phyloP scores from a whole-genome alignment of 2,329 filamentous ascomycete genomes.

The Rhynchosporium agropyri region DNA sequence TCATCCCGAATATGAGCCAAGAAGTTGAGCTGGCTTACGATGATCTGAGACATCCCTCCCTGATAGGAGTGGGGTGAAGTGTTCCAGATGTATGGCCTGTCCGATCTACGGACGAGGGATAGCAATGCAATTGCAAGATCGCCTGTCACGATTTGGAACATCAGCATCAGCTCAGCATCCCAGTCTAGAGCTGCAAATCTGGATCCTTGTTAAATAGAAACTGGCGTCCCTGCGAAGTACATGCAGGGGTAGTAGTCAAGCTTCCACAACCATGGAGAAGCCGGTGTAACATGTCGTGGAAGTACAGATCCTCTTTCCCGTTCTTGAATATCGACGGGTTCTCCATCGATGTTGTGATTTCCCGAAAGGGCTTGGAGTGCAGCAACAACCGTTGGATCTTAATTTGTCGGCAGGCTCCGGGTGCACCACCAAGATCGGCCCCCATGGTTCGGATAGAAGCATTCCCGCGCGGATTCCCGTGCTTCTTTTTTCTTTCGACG shows the following conservation, averaged over 20 bases:
- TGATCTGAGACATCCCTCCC: conserved; percentile 1
- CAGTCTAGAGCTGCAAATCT: not conserved
- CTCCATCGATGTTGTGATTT: not conserved
- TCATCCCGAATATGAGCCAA: too few relatives aligned
- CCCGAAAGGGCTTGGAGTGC: not conserved
- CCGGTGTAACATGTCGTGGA: not conserved
- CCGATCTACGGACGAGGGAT: not conserved
- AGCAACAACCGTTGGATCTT: not conserved
- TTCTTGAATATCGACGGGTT: not conserved
- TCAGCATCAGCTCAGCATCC: not conserved
- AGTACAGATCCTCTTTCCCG: not conserved
- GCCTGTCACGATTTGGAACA: conserved; percentile 9
- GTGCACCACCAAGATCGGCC: not conserved
- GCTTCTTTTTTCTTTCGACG: not conserved
- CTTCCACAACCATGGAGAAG: not conserved
- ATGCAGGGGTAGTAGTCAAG: not conserved
- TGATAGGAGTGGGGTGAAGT: conserved; percentile 1
- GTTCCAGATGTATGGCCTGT: conserved; percentile 14
- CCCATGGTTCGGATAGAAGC: conserved; percentile 3
- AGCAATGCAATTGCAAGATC: conserved; percentile 8
- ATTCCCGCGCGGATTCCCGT: not conserved
- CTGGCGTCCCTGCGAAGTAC: not conserved
- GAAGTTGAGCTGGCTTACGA: not conserved
- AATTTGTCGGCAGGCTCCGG: not conserved
- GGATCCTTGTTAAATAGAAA: not conserved